Evolutionary conservation across 2,329 filamentous ascomycete genomes (phyloP), one percentile per base, ranked within the genome.

Genomic region (Cyanodermella asteris): DNA sequence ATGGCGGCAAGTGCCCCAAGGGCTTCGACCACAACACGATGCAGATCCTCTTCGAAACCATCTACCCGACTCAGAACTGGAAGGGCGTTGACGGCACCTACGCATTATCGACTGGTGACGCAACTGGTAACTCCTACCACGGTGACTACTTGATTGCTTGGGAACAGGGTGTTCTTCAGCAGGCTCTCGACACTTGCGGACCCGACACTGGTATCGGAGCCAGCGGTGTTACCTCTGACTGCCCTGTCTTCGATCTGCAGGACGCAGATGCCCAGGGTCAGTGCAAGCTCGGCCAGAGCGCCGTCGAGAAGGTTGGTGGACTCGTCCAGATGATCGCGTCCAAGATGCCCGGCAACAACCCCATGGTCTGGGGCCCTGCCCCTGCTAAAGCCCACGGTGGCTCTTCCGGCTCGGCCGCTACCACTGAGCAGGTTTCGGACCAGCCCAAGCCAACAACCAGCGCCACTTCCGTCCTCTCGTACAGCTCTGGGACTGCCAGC

Each of bases 71-170:
- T 6, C 47, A 62, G 24, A 56, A 55, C 2, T 90, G 75, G 46
- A 51, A 50, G 15, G 61, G 59, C 28, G 49, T 61, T 13, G 50
- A 59, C 6, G 78, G 80, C 26, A 48, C 67, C 34, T 91, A 90
- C 40, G 57, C 81, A 24, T 50, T 90, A 25, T 55, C 77, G 24
- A 81, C 81, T 37, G 77, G 78, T 32, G 81, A 93, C 39, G 58
- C 64, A 14, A 71, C 71, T 37, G 73, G 72, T 64, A 53, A 40
- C 56, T 43, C 20, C 18, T 78, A 78, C 44, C 55, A 87, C 41
- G 78, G 60, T 24, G 78, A 90, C 42, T 82, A 84, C 49, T 69
- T 81, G 38, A 70, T 61, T 42, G 78, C 75, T 15, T 90, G 78
- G 78, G 62, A 81, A 3, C 40, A 51, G 6, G 51, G 55, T 4